Evolutionary conservation across 2,329 filamentous ascomycete genomes (phyloP).

Genomic region (Parastagonospora avenae): DNA sequence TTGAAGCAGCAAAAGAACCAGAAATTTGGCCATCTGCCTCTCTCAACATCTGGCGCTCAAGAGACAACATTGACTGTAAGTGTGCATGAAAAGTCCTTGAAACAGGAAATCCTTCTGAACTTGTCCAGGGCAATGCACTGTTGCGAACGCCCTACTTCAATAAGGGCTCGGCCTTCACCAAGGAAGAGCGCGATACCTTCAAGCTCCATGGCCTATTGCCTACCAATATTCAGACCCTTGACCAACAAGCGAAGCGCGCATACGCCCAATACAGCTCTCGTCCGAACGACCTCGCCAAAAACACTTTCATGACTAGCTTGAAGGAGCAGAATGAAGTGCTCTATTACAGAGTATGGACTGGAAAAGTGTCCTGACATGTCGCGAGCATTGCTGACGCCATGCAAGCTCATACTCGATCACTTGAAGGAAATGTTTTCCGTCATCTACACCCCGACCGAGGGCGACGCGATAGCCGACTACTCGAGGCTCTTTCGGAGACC

Average conservation of each 20-base stretch:
- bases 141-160: slow-evolving; percentile 74
- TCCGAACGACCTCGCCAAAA: slow-evolving; percentile 73
- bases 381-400: slow-evolving; percentile 5
- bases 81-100: background rate
- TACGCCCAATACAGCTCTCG: slow-evolving; percentile 77
- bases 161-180: slow-evolving; percentile 79
- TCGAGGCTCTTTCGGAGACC: slow-evolving; percentile 77
- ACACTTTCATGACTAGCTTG: slow-evolving; percentile 84
- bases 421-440: slow-evolving; percentile 86
- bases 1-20: slow-evolving; percentile 29
- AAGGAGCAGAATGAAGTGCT: slow-evolving; percentile 85
- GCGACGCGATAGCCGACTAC: slow-evolving; percentile 85
- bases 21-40: slow-evolving; percentile 46
- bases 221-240: slow-evolving; percentile 71
- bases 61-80: slow-evolving; percentile 48
- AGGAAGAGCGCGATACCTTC: slow-evolving; percentile 71
- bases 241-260: slow-evolving; percentile 76
- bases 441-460: slow-evolving; percentile 92
- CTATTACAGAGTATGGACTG: slow-evolving; percentile 68
- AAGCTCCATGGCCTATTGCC: slow-evolving; percentile 76
- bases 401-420: slow-evolving; percentile 73
- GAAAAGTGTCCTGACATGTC: background rate
- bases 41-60: slow-evolving; percentile 50
- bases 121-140: slow-evolving; percentile 52
- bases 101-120: slow-evolving; percentile 2